phyloP scores from a whole-genome alignment of 768 basidiomycete genomes.

The Lactarius hengduanensis region DNA sequence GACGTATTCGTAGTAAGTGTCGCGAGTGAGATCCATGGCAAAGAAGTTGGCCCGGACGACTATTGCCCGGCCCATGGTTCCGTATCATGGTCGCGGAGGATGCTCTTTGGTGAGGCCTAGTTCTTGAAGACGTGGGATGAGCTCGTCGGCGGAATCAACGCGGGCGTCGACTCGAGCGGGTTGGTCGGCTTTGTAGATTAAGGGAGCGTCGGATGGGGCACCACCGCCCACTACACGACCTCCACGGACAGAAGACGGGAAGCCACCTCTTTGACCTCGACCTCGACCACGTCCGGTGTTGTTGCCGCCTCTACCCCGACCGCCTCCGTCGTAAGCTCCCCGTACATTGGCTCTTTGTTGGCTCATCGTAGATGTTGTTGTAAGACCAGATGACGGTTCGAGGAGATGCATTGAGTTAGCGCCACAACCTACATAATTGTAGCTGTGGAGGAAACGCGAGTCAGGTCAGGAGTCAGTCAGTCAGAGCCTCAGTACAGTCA shows the following conservation, averaged over 20 bases:
- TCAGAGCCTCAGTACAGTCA: not conserved
- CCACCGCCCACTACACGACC: not conserved
- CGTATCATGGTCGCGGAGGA: slow-evolving; percentile 26
- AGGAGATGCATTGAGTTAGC: not conserved
- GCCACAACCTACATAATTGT: not conserved
- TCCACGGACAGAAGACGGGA: not conserved
- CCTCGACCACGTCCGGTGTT: not conserved
- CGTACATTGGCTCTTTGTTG: not conserved
- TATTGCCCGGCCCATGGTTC: slow-evolving; percentile 39
- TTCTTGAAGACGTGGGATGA: not conserved
- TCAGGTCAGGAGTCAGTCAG: not conserved
- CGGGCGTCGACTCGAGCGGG: not conserved
- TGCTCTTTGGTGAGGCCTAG: slow-evolving; percentile 11
- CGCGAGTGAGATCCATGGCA: slow-evolving; percentile 44
- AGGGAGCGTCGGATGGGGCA: not conserved
- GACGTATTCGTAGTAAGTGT: slow-evolving; percentile 54
- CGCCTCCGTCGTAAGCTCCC: not conserved
- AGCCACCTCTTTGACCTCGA: not conserved
- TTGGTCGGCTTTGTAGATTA: slow-evolving; percentile 7
- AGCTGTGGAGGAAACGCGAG: too few relatives aligned
- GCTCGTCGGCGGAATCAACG: not conserved
- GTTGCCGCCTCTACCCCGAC: not conserved
- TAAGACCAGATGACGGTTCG: not conserved
- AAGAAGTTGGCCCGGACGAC: slow-evolving; percentile 65
- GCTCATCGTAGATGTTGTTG: not conserved